These are phyloP conservation scores for Oxyria digyna DNA, from an alignment of 148 eudicot species.

Conservation along the genomic window DNA sequence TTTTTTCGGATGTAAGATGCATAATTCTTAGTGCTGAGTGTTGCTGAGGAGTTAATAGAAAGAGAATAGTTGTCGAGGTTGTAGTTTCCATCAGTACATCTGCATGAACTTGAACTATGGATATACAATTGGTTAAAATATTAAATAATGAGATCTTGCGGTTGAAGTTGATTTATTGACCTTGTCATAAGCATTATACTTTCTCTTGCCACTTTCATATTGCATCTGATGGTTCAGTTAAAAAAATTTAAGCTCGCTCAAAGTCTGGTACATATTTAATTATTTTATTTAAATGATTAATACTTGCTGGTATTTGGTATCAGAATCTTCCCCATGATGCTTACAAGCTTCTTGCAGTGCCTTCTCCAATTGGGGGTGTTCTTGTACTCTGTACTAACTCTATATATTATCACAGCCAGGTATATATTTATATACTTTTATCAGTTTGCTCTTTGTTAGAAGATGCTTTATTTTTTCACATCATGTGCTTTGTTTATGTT, in stretches of 20 bases:
- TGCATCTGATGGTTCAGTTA: neutral
- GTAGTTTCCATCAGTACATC: neutral
- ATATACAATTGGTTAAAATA: neutral
- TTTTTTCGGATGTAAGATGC: neutral
- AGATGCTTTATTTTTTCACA: neutral
- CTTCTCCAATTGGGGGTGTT: conserved; percentile 98
- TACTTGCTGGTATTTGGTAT: conserved; percentile 12
- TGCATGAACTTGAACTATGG: neutral
- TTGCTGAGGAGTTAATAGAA: neutral
- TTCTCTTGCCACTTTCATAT: neutral
- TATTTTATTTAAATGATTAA: too few relatives aligned
- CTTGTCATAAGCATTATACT: neutral
- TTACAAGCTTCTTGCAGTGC: conserved; percentile 96
- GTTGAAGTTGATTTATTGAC: neutral
- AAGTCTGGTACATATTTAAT: neutral
- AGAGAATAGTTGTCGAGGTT: neutral
- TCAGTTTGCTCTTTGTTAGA: conserved; percentile 2
- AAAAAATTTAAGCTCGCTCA: neutral
- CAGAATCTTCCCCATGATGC: conserved; percentile 97
- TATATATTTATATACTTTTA: conserved; percentile 12
- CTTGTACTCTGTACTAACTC: conserved; percentile 75
- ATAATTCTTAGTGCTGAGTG: neutral
- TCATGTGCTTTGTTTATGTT: conserved; percentile 1
- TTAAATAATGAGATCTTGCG: neutral
- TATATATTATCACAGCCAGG: conserved; percentile 98